Conservation (phyloP, 1,284 basidiomycete genomes). For the Mycosarcoma mackinlayi region DNA sequence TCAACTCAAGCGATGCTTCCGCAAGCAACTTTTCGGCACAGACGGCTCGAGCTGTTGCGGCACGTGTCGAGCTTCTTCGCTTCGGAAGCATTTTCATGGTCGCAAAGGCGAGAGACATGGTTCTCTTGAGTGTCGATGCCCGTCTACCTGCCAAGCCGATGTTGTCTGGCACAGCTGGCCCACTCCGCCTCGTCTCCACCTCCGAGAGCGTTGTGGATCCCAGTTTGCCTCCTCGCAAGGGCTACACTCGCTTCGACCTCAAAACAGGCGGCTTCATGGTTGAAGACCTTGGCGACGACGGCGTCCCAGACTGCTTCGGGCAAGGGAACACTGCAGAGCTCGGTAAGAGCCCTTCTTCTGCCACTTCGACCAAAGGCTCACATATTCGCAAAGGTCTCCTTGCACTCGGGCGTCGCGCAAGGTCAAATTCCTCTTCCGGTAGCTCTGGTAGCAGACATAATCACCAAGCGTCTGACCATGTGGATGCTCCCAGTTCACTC, state of each 20-base stretch:
- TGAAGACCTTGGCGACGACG: constrained; percentile 56
- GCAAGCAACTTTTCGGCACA: background rate
- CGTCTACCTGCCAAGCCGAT: constrained; percentile 36
- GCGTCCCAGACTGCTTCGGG: constrained; percentile 20
- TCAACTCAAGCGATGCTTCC: background rate
- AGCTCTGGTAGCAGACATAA: constrained; percentile 26
- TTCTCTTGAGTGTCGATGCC: constrained; percentile 54
- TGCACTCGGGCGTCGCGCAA: constrained; percentile 27
- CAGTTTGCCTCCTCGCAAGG: constrained; percentile 48
- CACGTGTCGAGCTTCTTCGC: constrained; percentile 49
- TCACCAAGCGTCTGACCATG: constrained; percentile 5
- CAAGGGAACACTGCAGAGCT: constrained; percentile 6
- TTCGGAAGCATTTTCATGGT: constrained; percentile 64
- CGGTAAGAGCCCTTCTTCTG: constrained; percentile 20
- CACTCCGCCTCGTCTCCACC: constrained; percentile 52
- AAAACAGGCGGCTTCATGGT: constrained; percentile 60
- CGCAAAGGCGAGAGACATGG: constrained; percentile 60
- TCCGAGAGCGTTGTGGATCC: constrained; percentile 50
- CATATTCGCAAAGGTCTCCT: constrained; percentile 33
- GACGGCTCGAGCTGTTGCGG: constrained; percentile 28
- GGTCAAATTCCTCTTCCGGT: constrained; percentile 28
- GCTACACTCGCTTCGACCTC: constrained; percentile 56
- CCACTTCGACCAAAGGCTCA: constrained; percentile 21
- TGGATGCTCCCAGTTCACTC: background rate
- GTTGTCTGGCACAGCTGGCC: constrained; percentile 3